These are phyloP conservation scores for Aspergillus egyptiacus DNA, from an alignment of 495 filamentous ascomycete genomes.

Conservation along the genomic window DNA sequence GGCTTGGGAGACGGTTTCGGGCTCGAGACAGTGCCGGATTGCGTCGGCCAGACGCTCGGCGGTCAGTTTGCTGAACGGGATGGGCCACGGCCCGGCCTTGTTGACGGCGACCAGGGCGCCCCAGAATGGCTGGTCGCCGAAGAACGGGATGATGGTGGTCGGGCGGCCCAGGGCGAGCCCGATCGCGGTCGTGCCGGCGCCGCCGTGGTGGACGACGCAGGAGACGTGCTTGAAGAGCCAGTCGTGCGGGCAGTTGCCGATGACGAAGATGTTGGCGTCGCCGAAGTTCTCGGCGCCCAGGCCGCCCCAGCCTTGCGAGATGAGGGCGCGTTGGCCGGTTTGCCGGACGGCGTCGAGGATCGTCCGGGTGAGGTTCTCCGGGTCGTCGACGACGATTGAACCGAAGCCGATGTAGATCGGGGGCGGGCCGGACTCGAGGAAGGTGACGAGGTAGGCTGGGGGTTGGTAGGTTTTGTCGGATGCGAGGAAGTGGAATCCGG, in stretches of 20 bases:
- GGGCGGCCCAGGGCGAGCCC: constrained; percentile 62
- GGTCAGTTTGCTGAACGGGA: constrained; percentile 62
- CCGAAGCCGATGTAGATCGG: constrained; percentile 82
- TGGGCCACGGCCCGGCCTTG: constrained; percentile 64
- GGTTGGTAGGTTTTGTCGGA: constrained; percentile 61
- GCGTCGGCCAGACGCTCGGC: constrained; percentile 55
- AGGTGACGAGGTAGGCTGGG: constrained; percentile 52
- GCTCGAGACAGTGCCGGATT: constrained; percentile 50
- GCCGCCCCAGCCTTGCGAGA: constrained; percentile 76
- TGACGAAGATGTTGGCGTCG: constrained; percentile 59
- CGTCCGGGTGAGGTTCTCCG: constrained; percentile 57
- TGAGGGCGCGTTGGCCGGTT: constrained; percentile 63
- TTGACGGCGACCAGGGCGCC: constrained; percentile 66
- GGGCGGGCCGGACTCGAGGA: constrained; percentile 59
- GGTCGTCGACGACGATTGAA: constrained; percentile 75
- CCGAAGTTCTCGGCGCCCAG: constrained; percentile 56
- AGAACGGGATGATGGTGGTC: constrained; percentile 73
- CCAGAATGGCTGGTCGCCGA: constrained; percentile 81
- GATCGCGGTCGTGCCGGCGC: constrained; percentile 72
- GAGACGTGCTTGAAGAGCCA: constrained; percentile 73
- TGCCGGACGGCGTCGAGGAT: constrained; percentile 63
- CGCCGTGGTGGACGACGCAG: constrained; percentile 72
- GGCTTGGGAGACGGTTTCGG: constrained; percentile 52
- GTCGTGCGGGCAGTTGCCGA: constrained; percentile 75
- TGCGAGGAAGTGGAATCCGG: constrained; percentile 72